Conservation (phyloP, 148 eudicot species). For the Nepenthes mirabilis region DNA sequence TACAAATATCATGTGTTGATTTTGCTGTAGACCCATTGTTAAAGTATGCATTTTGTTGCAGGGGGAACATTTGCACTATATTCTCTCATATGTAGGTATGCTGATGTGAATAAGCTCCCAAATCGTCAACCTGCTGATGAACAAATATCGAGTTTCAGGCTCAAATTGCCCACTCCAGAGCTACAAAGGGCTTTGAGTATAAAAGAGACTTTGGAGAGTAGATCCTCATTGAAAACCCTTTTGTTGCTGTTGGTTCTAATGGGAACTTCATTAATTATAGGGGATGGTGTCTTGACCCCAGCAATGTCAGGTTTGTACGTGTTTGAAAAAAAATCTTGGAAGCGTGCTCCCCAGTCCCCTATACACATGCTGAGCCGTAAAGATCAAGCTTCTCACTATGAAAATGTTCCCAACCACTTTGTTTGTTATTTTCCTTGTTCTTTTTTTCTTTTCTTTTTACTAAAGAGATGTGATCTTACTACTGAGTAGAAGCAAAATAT, state of each 20-base stretch:
- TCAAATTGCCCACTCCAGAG: conserved; percentile 92
- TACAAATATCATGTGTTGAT: not conserved
- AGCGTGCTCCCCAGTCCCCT: no score
- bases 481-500: no score
- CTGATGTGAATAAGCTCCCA: conserved; percentile 76
- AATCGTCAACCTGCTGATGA: conserved; percentile 89
- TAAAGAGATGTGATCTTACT: no score
- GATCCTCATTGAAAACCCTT: conserved; percentile 48
- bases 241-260: conserved; percentile 70
- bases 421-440: no score
- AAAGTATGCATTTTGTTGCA: conserved; percentile 18
- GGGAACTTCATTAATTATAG: conserved; percentile 90
- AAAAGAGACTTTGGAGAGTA: conserved; percentile 61
- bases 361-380: no score
- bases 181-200: conserved; percentile 82
- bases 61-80: conserved; percentile 97
- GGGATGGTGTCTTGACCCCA: conserved; percentile 93
- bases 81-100: conserved; percentile 84
- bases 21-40: not conserved
- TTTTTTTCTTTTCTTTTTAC: no score
- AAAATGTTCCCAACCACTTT: no score
- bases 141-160: conserved; percentile 79
- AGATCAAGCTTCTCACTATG: no score
- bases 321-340: not conserved
- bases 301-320: conserved; percentile 80